A percentile compares a stretch with the other conserved stretches of the same genome.
Conservation (phyloP, 139 green algal genomes). For the Protoeuglena noctilucae region DNA sequence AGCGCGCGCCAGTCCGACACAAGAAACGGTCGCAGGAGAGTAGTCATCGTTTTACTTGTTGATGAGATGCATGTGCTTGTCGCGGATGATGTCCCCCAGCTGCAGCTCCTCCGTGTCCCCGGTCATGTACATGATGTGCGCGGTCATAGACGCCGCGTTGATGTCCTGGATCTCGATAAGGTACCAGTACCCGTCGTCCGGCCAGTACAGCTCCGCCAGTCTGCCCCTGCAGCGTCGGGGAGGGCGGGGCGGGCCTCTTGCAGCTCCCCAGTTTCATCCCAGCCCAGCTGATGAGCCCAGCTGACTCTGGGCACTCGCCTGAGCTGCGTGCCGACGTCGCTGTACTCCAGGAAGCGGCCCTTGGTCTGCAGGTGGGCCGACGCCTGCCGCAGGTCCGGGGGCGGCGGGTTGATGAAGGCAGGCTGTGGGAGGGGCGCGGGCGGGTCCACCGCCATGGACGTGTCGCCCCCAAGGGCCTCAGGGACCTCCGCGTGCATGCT, state of each 20-base stretch:
- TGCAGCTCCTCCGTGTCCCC: slow-evolving; percentile 13
- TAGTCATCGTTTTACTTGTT: too few species aligned
- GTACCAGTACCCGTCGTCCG: slow-evolving; percentile 18
- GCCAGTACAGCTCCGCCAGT: slow-evolving; percentile 15
- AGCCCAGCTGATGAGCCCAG: too few species aligned
- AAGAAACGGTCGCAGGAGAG: too few species aligned
- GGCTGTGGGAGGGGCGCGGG: background rate
- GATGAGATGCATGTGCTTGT: slow-evolving; percentile 13
- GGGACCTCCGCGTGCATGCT: too few species aligned
- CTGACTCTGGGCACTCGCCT: too few species aligned
- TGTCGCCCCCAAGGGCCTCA: too few species aligned
- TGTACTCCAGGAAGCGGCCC: background rate
- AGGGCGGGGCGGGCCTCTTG: too few species aligned
- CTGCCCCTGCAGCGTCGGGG: too few species aligned
- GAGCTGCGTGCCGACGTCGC: background rate
- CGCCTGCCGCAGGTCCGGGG: background rate
- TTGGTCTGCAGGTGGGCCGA: background rate
- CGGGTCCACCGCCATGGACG: background rate
- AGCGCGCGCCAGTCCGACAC: too few species aligned
- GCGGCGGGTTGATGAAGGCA: background rate
- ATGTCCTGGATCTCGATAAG: slow-evolving; percentile 11
- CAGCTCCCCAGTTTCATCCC: too few species aligned
- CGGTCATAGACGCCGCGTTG: slow-evolving; percentile 5
- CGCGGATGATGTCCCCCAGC: slow-evolving; percentile 13
- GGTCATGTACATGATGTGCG: slow-evolving; percentile 15